Conservation (phyloP, 2,329 filamentous ascomycete genomes). For the Penicillium sp. region DNA sequence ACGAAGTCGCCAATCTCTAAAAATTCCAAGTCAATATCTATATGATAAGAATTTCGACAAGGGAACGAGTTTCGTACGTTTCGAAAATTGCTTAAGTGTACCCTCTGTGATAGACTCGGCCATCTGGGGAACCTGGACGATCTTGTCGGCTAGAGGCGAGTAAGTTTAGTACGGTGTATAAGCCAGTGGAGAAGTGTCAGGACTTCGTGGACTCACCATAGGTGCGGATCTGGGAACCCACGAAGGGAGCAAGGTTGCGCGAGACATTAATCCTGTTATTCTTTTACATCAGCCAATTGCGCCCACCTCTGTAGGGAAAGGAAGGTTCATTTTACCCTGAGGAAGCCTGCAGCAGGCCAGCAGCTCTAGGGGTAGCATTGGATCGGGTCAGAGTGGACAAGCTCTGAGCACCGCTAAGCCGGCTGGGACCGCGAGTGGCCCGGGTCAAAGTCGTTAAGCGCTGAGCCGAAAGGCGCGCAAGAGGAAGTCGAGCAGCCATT, state of each 20-base stretch:
- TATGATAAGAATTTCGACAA: neutral
- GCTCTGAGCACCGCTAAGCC: slow-evolving; percentile 26
- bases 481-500: slow-evolving; percentile 44
- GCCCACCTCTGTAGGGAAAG: neutral
- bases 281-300: slow-evolving; percentile 9
- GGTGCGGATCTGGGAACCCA: slow-evolving; percentile 34
- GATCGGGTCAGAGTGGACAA: slow-evolving; percentile 27
- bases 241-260: slow-evolving; percentile 27
- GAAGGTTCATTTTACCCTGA: slow-evolving; percentile 25
- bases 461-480: slow-evolving; percentile 37
- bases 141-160: slow-evolving; percentile 63
- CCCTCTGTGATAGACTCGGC: slow-evolving; percentile 98
- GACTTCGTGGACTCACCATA: slow-evolving; percentile 31
- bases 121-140: slow-evolving; percentile 96
- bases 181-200: neutral
- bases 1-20: slow-evolving; percentile 85
- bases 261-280: slow-evolving; percentile 25
- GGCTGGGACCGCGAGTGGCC: slow-evolving; percentile 26
- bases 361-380: slow-evolving; percentile 20
- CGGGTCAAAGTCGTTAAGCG: slow-evolving; percentile 32
- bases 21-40: slow-evolving; percentile 16
- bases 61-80: slow-evolving; percentile 53
- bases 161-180: slow-evolving; percentile 10
- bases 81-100: slow-evolving; percentile 92
- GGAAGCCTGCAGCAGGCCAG: slow-evolving; percentile 26